Conservation (phyloP, 1,284 basidiomycete species). For the Phlebopus sp. region DNA sequence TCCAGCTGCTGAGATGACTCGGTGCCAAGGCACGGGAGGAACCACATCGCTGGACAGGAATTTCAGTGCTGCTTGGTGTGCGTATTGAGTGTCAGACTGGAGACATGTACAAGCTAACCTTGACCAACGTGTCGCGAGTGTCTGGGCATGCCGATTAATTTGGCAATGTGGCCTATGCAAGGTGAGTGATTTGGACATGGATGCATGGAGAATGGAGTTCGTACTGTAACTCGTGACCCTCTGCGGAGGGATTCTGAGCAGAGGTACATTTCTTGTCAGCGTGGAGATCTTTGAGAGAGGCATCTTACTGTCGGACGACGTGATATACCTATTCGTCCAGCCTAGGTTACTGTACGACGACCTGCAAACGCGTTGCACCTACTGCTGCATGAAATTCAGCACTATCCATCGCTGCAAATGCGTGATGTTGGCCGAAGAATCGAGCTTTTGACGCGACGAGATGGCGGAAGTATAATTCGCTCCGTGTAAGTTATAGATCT, state of each 20-base stretch:
- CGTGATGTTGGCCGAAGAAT: background rate
- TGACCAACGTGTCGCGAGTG: conserved; percentile 85
- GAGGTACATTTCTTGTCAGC: background rate
- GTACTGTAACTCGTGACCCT: conserved; percentile 70
- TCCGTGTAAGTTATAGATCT: no score
- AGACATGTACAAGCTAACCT: conserved; percentile 43
- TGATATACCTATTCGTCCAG: conserved; percentile 55
- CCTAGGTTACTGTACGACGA: background rate
- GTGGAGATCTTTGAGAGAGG: background rate
- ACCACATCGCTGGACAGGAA: conserved; percentile 55
- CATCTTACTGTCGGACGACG: conserved; percentile 47
- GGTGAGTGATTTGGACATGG: conserved; percentile 1
- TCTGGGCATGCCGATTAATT: conserved; percentile 77
- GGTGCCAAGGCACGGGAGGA: conserved; percentile 75
- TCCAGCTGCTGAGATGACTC: conserved; percentile 65
- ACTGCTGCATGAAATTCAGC: conserved; percentile 67
- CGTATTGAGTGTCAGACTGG: background rate
- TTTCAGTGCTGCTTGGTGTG: conserved; percentile 57
- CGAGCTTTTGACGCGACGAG: no score
- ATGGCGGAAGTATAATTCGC: no score
- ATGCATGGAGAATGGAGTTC: background rate
- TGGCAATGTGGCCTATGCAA: conserved; percentile 72
- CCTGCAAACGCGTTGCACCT: conserved; percentile 16
- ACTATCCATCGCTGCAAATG: conserved; percentile 45
- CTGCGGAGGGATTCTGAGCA: conserved; percentile 48